Percentiles rank a stretch among this genome's conserved stretches.
phyloP scores from a whole-genome alignment of 306 rosid genomes.

The Betula pendula region DNA sequence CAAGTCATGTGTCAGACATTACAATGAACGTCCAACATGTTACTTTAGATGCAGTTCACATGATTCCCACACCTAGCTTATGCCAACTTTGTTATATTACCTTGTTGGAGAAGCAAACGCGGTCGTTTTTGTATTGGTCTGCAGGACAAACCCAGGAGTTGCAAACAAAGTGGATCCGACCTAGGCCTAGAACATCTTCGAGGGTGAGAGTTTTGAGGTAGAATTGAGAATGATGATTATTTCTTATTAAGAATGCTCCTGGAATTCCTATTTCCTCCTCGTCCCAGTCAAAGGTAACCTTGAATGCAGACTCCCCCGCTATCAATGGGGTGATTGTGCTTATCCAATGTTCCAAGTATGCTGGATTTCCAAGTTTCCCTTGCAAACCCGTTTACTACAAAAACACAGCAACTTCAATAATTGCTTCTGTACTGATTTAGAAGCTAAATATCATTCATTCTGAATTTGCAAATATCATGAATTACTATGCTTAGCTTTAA shows the following conservation, averaged over 20 bases:
- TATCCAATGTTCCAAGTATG: slow-evolving; percentile 61
- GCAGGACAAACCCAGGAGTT: slow-evolving; percentile 85
- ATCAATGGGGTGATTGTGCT: slow-evolving; percentile 37
- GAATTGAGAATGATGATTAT: slow-evolving; percentile 67
- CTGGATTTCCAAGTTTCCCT: slow-evolving; percentile 62
- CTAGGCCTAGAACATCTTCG: slow-evolving; percentile 64
- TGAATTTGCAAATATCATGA: too few relatives aligned
- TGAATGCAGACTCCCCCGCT: slow-evolving; percentile 53
- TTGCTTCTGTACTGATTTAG: neutral
- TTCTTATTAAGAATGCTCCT: slow-evolving; percentile 70
- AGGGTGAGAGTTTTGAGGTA: slow-evolving; percentile 63
- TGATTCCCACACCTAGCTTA: too few relatives aligned
- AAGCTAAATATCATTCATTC: neutral
- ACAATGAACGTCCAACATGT: too few relatives aligned
- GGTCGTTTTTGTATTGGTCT: slow-evolving; percentile 51
- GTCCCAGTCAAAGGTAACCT: slow-evolving; percentile 63
- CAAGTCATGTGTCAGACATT: too few relatives aligned
- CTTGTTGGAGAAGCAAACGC: slow-evolving; percentile 80
- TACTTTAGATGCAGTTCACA: neutral
- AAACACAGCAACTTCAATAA: slow-evolving; percentile 4
- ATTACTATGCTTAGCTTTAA: too few relatives aligned
- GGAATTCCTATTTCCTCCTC: slow-evolving; percentile 56
- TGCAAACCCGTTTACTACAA: slow-evolving; percentile 46
- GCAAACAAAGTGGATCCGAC: slow-evolving; percentile 64
- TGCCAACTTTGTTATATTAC: slow-evolving; percentile 22